Base-by-base conservation (phyloP, 306 rosid genomes). In the Pueraria montana region DNA sequence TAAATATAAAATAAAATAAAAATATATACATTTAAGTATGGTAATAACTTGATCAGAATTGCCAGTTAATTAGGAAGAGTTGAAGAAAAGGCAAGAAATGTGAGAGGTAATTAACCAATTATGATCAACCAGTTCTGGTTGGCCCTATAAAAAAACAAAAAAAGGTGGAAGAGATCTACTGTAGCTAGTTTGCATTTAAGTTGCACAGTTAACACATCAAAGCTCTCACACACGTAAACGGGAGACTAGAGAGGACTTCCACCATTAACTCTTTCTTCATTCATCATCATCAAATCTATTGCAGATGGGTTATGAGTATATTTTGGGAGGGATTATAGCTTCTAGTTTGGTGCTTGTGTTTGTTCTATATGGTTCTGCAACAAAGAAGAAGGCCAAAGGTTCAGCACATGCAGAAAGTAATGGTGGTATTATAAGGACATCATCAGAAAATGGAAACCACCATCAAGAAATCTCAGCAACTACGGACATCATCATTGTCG, bases 401-500 rank as follows among this genome's bases (percentile, higher is more conserved):
- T 69, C 86, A 46, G 78, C 20, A 59, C 80, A 36, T 27, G 71
- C 59, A 30, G 63, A 75, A 7, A 77, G 30, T 8, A 61, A 61
- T 84, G 81, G 74, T 38, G 77, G 42, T 45, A 77, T 50, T 59
- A 67, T 26, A 2, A 59, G 58, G 72, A 23, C 40, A 9, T 61
- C 79, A 66, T 63, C 30, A 56, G 30, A 77, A 77, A 84, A 83
- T 82, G 84, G 83, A 42, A 64, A 24, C 48, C 78, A 21, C 7
- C 49, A 30, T 32, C 67, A 75, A 16, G 79, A 80, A 30, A 68
- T 80, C 30, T 73, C 12, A 0, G 83, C 48, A 23, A 21, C 52
- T 0, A 32, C 86, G 0, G 97, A 93, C 40, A 85, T 95, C 50
- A 82, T 95, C 84, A 83, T 93, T 67, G 97, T 95, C 5, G 97